These are phyloP conservation scores for Fragaria ananassa DNA, from an alignment of 306 rosid species.

Conservation along the genomic window DNA sequence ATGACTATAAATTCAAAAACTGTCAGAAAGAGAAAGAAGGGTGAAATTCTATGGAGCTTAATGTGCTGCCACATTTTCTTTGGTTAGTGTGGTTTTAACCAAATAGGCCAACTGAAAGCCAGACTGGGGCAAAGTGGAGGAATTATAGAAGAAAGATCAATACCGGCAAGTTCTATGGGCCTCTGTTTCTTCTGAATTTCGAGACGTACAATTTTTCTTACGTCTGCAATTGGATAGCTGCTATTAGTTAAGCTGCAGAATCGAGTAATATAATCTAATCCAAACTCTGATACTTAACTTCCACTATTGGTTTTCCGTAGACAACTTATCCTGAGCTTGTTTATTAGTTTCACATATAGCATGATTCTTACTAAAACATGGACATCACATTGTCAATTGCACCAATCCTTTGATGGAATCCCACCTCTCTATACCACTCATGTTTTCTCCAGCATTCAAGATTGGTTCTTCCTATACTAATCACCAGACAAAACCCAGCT, in stretches of 20 bases:
- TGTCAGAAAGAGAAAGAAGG: not conserved
- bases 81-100: not conserved
- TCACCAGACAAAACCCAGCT: not conserved
- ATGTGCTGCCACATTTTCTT: not conserved
- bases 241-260: not conserved
- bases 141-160: not conserved
- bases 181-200: not conserved
- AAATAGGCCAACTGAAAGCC: not conserved
- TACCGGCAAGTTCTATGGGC: not conserved
- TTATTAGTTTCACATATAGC: not conserved
- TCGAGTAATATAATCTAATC: not conserved
- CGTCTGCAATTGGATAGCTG: not conserved
- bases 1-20: not conserved
- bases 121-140: not conserved
- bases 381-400: not conserved
- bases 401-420: not conserved
- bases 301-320: not conserved
- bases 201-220: not conserved
- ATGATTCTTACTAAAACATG: not conserved
- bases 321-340: not conserved
- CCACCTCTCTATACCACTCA: not conserved
- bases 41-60: not conserved
- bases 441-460: not conserved
- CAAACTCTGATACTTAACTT: not conserved
- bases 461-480: not conserved